These are phyloP conservation scores for Metschnikowia lochheadii DNA, from an alignment of 805 yeast species.

Conservation along the genomic window DNA sequence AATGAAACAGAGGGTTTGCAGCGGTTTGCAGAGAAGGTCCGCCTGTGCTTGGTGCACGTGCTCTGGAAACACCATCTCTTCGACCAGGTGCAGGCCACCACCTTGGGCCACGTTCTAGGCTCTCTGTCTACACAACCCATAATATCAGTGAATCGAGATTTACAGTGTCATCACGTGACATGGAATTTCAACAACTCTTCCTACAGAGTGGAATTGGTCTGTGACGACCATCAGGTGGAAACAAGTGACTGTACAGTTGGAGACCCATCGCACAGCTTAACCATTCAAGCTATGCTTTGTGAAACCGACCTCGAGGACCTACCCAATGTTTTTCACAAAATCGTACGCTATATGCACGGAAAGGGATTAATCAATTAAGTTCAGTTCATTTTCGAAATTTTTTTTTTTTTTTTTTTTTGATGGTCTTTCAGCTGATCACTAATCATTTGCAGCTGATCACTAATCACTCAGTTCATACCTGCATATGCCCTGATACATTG, in stretches of 20 bases:
- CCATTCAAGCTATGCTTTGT: constrained; percentile 9
- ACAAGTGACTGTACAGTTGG: constrained; percentile 3
- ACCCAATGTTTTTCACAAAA: neutral
- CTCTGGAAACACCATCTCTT: constrained; percentile 34
- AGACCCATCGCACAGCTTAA: neutral
- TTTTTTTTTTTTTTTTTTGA: neutral
- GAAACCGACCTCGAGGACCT: constrained; percentile 5
- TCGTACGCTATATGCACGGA: constrained; percentile 6
- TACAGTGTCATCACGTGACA: constrained; percentile 23
- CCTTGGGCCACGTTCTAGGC: neutral
- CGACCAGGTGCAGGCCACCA: constrained; percentile 12
- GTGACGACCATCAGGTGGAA: constrained; percentile 18
- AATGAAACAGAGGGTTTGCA: constrained; percentile 18
- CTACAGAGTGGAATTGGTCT: constrained; percentile 19
- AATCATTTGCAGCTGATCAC: neutral
- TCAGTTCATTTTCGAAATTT: neutral
- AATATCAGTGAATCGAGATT: constrained; percentile 21
- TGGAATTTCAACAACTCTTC: constrained; percentile 6
- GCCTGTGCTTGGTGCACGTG: constrained; percentile 20
- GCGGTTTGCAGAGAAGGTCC: constrained; percentile 22
- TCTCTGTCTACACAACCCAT: constrained; percentile 2
- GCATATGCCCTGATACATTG: too few species aligned
- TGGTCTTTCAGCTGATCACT: neutral
- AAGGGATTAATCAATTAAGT: neutral
- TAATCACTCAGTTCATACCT: too few species aligned